Base-by-base conservation (phyloP, 257 asterid genomes). In the Nicotiana paniculata region DNA sequence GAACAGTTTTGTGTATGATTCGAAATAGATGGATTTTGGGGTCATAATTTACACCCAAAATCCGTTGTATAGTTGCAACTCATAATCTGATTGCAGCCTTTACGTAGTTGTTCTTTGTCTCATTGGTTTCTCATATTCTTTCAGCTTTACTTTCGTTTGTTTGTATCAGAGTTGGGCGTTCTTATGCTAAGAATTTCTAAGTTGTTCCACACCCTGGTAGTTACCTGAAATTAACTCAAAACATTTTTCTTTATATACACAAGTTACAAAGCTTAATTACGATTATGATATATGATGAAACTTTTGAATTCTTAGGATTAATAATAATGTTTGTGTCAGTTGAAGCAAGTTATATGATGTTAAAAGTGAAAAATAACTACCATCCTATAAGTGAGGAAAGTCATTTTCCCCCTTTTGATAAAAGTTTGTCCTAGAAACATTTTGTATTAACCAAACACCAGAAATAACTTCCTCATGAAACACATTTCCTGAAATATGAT, bases 1-100 rank as follows among this genome's bases (percentile, higher is more conserved):
- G 3, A 21, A 39, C 82, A 85, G 54, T 28, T 77, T 61, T 83
- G 80, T 84, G 83, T 69, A 83, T 39, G 82, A 67, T 81, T 9
- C 12, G 32, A 55, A 37, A 55, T 67, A 37, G 74, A 64, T 66
- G 86, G 77, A 84, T 72, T 72, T 26, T 30, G 78, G 77, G 75
- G 66, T 65, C 63, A 46, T 48, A 58, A 58, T 59, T 66, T 46
- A 43, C 62, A 59, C 46, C 43, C 64, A 46, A 18, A 16, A 68
- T 82, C 74, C 63, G 33, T 51, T 81, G 85, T 77, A 81, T 54
- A 67, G 85, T 58, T 79, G 32, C 55, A 24, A 61, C 21, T 77
- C 62, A 74, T 74, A 74, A 51, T 28, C 43, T 74, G 39, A 74
- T 51, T 74, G 79, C 16, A 74, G 62, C 43, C 15, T 74, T 26